These are phyloP conservation scores for Cicer arietinum DNA, from an alignment of 306 rosid genomes.

Conservation along the genomic window DNA sequence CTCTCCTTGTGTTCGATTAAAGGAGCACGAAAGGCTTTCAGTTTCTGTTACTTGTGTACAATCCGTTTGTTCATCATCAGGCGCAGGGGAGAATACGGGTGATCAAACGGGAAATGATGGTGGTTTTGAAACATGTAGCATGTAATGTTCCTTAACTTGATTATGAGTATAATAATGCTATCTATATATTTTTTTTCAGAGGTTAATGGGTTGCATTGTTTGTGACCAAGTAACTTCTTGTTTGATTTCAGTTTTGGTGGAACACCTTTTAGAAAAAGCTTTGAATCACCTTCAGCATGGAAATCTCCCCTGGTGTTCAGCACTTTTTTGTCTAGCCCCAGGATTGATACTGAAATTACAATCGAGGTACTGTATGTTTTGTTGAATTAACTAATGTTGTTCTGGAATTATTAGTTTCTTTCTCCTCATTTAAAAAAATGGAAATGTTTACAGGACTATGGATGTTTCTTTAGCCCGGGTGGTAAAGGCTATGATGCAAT, in stretches of 20 bases:
- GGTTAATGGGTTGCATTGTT: background rate
- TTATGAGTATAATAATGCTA: background rate
- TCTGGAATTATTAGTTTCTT: background rate
- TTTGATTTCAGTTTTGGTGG: constrained; percentile 70
- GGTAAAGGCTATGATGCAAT: constrained; percentile 89
- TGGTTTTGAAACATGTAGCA: constrained; percentile 55
- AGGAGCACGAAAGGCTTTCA: constrained; percentile 54
- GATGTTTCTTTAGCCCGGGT: constrained; percentile 81
- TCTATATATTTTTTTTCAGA: background rate
- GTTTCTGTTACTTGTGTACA: constrained; percentile 54
- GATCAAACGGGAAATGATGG: constrained; percentile 55
- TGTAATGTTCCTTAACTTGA: constrained; percentile 60
- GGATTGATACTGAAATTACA: constrained; percentile 81
- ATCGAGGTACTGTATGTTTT: constrained; percentile 71
- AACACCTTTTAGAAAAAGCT: constrained; percentile 88
- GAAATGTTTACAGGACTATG: constrained; percentile 75
- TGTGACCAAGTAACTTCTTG: constrained; percentile 36
- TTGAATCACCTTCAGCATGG: constrained; percentile 98
- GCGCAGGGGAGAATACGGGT: constrained; percentile 48
- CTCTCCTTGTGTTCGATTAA: constrained; percentile 60
- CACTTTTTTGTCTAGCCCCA: constrained; percentile 75
- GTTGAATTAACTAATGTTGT: constrained; percentile 10
- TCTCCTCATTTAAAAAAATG: constrained; percentile 11
- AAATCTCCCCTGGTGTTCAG: constrained; percentile 91
- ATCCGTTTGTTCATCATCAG: constrained; percentile 55